Evolutionary conservation across 805 yeast genomes (phyloP).

Genomic region (Saccharomycopsis sp.): DNA sequence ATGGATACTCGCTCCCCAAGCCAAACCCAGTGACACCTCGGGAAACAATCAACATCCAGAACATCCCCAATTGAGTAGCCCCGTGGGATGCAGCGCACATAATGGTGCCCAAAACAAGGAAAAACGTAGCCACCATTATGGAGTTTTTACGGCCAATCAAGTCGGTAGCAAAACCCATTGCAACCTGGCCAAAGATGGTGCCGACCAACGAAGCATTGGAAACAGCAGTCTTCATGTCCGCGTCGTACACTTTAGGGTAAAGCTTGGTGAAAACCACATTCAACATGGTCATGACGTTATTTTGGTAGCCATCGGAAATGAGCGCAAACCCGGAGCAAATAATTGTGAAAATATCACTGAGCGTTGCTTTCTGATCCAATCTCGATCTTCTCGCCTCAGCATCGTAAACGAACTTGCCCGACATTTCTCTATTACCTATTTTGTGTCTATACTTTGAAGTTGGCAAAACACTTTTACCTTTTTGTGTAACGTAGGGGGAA

Average conservation of each 20-base stretch:
- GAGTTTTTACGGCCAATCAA: conserved; percentile 63
- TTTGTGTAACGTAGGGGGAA: too few species aligned
- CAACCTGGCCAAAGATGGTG: conserved; percentile 62
- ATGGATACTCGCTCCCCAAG: conserved; percentile 70
- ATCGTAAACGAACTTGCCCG: conserved; percentile 19
- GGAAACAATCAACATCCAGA: conserved; percentile 67
- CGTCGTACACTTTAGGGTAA: conserved; percentile 36
- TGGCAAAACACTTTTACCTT: too few species aligned
- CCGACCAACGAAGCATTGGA: conserved; percentile 64
- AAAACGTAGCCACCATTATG: conserved; percentile 52
- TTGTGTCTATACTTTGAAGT: too few species aligned
- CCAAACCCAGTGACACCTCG: conserved; percentile 76
- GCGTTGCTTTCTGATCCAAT: conserved; percentile 25
- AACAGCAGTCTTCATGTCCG: conserved; percentile 48
- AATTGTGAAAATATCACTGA: conserved; percentile 37
- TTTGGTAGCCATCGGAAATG: conserved; percentile 71
- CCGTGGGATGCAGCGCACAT: conserved; percentile 70
- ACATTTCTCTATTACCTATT: too few species aligned
- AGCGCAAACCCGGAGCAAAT: conserved; percentile 67
- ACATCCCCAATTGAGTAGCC: conserved; percentile 46
- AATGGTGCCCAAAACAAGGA: conserved; percentile 55
- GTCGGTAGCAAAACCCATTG: conserved; percentile 55
- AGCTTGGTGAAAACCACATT: conserved; percentile 45
- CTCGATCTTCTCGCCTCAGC: conserved; percentile 23
- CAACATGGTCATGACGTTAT: conserved; percentile 62